Evolutionary conservation across 2,329 filamentous ascomycete genomes (phyloP), one percentile per base, ranked within the genome.

Genomic region (Remersonia thermophila): DNA sequence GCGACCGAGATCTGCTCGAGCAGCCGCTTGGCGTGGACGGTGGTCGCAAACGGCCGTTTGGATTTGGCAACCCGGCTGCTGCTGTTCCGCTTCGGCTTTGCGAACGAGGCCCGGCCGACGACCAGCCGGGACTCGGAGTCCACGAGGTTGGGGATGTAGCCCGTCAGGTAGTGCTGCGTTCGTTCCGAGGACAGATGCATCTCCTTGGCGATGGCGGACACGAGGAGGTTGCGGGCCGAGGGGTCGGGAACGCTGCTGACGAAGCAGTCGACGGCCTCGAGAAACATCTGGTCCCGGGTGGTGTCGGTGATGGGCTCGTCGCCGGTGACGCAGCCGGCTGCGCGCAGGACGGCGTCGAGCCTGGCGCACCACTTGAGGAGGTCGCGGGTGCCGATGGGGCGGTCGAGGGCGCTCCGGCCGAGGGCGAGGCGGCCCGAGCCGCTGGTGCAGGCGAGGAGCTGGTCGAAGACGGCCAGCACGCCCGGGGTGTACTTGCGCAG

Each of bases 191-290:
- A 80, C 39, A 96, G 76, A 38, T 87, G 83, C 60, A 98, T 80
- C 49, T 86, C 80, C 58, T 93, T 77, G 1, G 87, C 87, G 42
- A 96, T 84, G 30, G 71, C 72, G 32, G 69, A 65, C 30, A 81
- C 73, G 23, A 93, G 62, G 4, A 65, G 59, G 32, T 64, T 61
- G 33, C 77, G 74, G 20, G 77, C 62, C 10, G 71, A 65, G 20
- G 69, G 67, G 38, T 80, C 80, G 8, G 81, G 79, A 31, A 91
- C 65, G 52, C 81, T 84, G 36, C 83, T 83, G 29, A 84, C 78
- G 56, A 98, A 96, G 53, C 87, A 93, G 57, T 98, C 91, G 35
- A 91, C 70, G 1, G 86, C 83, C 54, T 98, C 91, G 62, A 94
- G 73, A 51, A 95, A 95, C 58, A 96, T 93, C 49, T 81, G 77